Evolutionary conservation across 148 eudicot genomes (phyloP).

Genomic region (Agrostemma githago): DNA sequence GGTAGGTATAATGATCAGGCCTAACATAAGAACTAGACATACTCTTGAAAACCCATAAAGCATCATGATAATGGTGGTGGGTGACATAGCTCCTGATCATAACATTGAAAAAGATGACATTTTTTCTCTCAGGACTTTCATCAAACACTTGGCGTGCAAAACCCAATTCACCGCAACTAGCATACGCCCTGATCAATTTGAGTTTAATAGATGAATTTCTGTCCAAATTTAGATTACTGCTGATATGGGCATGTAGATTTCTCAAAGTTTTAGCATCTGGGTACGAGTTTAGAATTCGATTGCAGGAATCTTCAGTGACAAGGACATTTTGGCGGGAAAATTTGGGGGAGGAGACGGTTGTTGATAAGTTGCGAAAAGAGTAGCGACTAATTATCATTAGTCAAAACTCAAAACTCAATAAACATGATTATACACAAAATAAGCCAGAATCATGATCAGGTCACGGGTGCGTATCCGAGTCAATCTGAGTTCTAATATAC

Average conservation of each 20-base stretch:
- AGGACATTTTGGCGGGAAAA: conserved; percentile 20
- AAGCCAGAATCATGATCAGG: too few relatives aligned
- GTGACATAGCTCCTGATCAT: conserved; percentile 83
- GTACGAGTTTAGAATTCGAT: conserved; percentile 45
- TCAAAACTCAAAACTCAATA: neutral
- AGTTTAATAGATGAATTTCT: conserved; percentile 46
- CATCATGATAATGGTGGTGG: conserved; percentile 43
- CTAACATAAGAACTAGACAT: conserved; percentile 35
- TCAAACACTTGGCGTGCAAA: conserved; percentile 66
- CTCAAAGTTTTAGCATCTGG: conserved; percentile 53
- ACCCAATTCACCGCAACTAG: conserved; percentile 37
- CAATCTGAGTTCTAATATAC: too few relatives aligned
- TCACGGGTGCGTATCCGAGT: too few relatives aligned
- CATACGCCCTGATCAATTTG: conserved; percentile 72
- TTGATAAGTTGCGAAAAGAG: conserved; percentile 40
- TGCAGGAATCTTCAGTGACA: conserved; percentile 36
- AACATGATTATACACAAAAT: neutral
- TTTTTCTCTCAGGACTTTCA: conserved; percentile 52
- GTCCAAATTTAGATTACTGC: conserved; percentile 34
- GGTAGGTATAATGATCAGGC: conserved; percentile 76
- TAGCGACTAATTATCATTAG: conserved; percentile 27
- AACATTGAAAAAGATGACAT: conserved; percentile 56
- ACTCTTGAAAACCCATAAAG: conserved; percentile 40
- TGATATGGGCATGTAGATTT: conserved; percentile 48
- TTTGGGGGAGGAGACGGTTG: conserved; percentile 24